A percentile compares a stretch with the other conserved stretches of the same genome.
Conservation (phyloP, 2,329 filamentous ascomycete species). For the Periglandula ipomoeae region DNA sequence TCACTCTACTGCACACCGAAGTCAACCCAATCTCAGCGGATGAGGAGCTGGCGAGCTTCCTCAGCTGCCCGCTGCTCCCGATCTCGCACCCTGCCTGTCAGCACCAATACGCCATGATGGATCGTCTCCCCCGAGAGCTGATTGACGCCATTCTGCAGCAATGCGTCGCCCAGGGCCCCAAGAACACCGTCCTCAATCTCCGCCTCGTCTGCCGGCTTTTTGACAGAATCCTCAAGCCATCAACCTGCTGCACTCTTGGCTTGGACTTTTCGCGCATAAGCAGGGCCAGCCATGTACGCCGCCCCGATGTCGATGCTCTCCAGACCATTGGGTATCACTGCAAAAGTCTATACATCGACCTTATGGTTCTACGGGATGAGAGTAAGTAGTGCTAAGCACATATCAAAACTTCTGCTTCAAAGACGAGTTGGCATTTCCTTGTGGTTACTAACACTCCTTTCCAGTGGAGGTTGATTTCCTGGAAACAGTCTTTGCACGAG, state of each 20-base stretch:
- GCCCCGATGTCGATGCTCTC: slow-evolving; percentile 30
- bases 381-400: slow-evolving; percentile 26
- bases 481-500: slow-evolving; percentile 32
- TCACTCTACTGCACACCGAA: not conserved
- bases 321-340: slow-evolving; percentile 37
- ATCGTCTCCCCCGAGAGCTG: slow-evolving; percentile 38
- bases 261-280: slow-evolving; percentile 41
- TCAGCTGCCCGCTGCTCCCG: not conserved
- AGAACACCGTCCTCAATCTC: slow-evolving; percentile 35
- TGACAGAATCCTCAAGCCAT: slow-evolving; percentile 35
- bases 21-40: not conserved
- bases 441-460: slow-evolving; percentile 9
- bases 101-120: slow-evolving; percentile 24
- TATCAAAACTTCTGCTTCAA: too few species aligned
- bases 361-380: slow-evolving; percentile 44
- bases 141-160: slow-evolving; percentile 35
- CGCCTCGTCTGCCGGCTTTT: slow-evolving; percentile 42
- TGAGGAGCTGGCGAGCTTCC: not conserved
- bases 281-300: slow-evolving; percentile 21
- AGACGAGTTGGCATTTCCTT: too few species aligned
- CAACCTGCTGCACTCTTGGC: slow-evolving; percentile 36
- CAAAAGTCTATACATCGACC: slow-evolving; percentile 40
- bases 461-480: slow-evolving; percentile 41
- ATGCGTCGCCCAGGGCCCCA: slow-evolving; percentile 30
- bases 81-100: not conserved